These are phyloP conservation scores for Boletus sensibilis DNA, from an alignment of 768 basidiomycete genomes.

Conservation along the genomic window DNA sequence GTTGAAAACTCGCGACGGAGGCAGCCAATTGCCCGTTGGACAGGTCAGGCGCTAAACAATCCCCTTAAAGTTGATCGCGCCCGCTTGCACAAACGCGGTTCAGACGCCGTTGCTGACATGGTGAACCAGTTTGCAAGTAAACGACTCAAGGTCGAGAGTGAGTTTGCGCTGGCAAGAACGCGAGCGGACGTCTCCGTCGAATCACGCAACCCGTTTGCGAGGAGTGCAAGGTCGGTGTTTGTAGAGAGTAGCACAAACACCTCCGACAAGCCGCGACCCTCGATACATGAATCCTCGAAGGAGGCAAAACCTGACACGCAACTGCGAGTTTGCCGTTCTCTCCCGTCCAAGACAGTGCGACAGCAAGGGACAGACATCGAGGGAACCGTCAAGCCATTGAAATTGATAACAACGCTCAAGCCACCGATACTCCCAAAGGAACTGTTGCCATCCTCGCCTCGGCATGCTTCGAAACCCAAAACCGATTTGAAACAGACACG, in stretches of 20 bases:
- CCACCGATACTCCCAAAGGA: slow-evolving; percentile 32
- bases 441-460: slow-evolving; percentile 10
- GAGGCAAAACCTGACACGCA: not conserved
- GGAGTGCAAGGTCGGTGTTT: slow-evolving; percentile 18
- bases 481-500: slow-evolving; percentile 19
- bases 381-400: slow-evolving; percentile 17
- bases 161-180: slow-evolving; percentile 18
- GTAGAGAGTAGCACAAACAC: slow-evolving; percentile 2
- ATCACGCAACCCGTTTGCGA: slow-evolving; percentile 26
- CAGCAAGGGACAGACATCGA: not conserved
- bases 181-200: not conserved
- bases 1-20: not conserved
- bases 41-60: slow-evolving; percentile 5
- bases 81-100: slow-evolving; percentile 28
- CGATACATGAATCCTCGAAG: not conserved
- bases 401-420: slow-evolving; percentile 31
- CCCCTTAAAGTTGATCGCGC: slow-evolving; percentile 21
- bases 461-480: slow-evolving; percentile 3
- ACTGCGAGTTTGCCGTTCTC: slow-evolving; percentile 9
- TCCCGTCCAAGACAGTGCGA: slow-evolving; percentile 1
- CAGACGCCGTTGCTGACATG: slow-evolving; percentile 21
- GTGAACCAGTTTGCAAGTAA: slow-evolving; percentile 22
- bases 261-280: not conserved
- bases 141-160: slow-evolving; percentile 21
- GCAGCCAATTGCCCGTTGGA: not conserved